Conservation (phyloP, 768 basidiomycete genomes). For the Hortiboletus flavorubellus region DNA sequence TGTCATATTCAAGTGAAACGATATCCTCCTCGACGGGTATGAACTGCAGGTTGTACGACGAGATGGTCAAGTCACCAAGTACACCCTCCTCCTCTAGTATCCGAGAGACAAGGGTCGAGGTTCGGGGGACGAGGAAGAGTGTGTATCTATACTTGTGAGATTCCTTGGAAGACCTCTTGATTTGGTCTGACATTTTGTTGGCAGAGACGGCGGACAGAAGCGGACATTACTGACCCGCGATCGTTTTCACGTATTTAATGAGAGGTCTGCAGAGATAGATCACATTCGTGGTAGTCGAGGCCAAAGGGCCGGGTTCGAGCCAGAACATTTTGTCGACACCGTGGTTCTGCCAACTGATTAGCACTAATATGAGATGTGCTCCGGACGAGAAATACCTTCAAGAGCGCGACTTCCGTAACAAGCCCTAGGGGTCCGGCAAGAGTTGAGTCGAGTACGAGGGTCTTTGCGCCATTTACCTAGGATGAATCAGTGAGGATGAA, state of each 20-base stretch:
- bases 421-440: slow-evolving; percentile 91
- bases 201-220: slow-evolving; percentile 18
- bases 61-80: slow-evolving; percentile 86
- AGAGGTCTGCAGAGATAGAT: slow-evolving; percentile 90
- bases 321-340: slow-evolving; percentile 99
- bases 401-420: slow-evolving; percentile 87
- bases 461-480: slow-evolving; percentile 92
- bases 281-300: slow-evolving; percentile 81
- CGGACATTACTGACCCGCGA: slow-evolving; percentile 64
- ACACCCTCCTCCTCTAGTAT: slow-evolving; percentile 97
- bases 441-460: slow-evolving; percentile 86
- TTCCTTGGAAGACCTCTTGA: slow-evolving; percentile 73
- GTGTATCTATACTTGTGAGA: slow-evolving; percentile 81
- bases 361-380: background rate
- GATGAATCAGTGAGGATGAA: slow-evolving; percentile 7
- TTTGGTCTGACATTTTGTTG: slow-evolving; percentile 65
- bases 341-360: slow-evolving; percentile 69
- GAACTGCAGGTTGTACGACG: slow-evolving; percentile 88
- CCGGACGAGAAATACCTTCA: slow-evolving; percentile 61
- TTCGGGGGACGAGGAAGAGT: slow-evolving; percentile 81
- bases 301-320: slow-evolving; percentile 87
- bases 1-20: slow-evolving; percentile 83
- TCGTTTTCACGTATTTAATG: slow-evolving; percentile 81
- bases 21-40: slow-evolving; percentile 93
- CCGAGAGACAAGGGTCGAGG: slow-evolving; percentile 80